phyloP scores from a whole-genome alignment of 306 rosid species.

The Lagenaria siceraria region DNA sequence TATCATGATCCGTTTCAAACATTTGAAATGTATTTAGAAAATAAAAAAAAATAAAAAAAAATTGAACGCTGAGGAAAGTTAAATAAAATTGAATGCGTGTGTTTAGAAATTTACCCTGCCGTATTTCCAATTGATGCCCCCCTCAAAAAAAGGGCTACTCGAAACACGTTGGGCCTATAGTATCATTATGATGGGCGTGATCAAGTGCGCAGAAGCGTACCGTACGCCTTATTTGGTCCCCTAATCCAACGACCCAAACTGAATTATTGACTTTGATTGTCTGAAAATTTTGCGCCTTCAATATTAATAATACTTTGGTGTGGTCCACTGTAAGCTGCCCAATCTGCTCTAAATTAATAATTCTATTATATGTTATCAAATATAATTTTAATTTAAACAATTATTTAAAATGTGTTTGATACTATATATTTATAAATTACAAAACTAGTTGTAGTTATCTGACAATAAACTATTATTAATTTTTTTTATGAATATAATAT shows the following conservation, averaged over 20 bases:
- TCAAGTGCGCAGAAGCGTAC: neutral
- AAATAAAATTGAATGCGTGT: neutral
- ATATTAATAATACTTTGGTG: neutral
- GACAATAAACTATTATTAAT: too few species aligned
- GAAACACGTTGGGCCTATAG: neutral
- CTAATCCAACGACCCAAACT: slow-evolving; percentile 5
- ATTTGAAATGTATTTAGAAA: too few species aligned
- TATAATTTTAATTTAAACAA: too few species aligned
- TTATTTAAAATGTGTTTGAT: too few species aligned
- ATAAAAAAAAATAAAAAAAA: too few species aligned
- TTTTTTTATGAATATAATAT: too few species aligned
- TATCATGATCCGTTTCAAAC: too few species aligned
- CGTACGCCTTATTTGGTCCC: neutral
- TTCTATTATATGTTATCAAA: too few species aligned
- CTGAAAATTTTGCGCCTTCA: neutral
- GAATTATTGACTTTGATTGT: neutral
- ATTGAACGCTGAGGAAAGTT: neutral
- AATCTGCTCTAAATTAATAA: neutral
- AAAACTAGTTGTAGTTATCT: too few species aligned
- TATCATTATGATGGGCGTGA: neutral
- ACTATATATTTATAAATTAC: too few species aligned
- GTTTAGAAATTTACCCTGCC: neutral
- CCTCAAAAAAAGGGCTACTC: neutral
- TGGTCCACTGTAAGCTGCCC: neutral
- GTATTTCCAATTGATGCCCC: neutral